Evolutionary conservation across 495 filamentous ascomycete species (phyloP).

Genomic region (Xylaria venustula): DNA sequence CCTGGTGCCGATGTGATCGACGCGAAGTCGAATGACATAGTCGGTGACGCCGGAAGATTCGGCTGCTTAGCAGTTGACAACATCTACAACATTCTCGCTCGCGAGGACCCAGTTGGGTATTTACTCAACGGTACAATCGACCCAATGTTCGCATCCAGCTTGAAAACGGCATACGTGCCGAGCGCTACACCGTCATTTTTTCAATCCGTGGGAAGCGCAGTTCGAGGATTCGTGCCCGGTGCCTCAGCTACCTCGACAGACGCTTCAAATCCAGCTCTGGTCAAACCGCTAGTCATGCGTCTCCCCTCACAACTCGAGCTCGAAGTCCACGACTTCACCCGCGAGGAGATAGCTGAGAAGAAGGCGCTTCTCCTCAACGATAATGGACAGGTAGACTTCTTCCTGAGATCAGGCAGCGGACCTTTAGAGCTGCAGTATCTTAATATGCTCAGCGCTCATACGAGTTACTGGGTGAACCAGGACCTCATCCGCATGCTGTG

Average conservation of each 20-base stretch:
- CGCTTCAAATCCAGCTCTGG: constrained; percentile 19
- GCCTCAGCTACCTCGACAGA: constrained; percentile 17
- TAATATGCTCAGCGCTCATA: constrained; percentile 97
- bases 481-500: constrained; percentile 89
- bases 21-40: constrained; percentile 60
- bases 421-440: constrained; percentile 91
- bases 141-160: constrained; percentile 67
- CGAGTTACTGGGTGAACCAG: constrained; percentile 82
- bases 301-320: constrained; percentile 90
- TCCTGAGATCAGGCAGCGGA: constrained; percentile 72
- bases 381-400: constrained; percentile 93
- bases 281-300: constrained; percentile 49
- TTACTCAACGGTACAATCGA: constrained; percentile 89
- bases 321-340: constrained; percentile 91
- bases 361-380: constrained; percentile 87
- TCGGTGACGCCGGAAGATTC: constrained; percentile 73
- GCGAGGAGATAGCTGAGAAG: constrained; percentile 90
- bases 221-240: constrained; percentile 51
- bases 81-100: constrained; percentile 84
- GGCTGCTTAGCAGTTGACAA: constrained; percentile 94
- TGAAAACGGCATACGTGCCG: constrained; percentile 78
- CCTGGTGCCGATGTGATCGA: constrained; percentile 63
- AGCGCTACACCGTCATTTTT: constrained; percentile 66
- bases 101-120: constrained; percentile 77
- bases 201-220: constrained; percentile 61